Conservation (phyloP, 305 asterid species). For the Fraxinus ornus region DNA sequence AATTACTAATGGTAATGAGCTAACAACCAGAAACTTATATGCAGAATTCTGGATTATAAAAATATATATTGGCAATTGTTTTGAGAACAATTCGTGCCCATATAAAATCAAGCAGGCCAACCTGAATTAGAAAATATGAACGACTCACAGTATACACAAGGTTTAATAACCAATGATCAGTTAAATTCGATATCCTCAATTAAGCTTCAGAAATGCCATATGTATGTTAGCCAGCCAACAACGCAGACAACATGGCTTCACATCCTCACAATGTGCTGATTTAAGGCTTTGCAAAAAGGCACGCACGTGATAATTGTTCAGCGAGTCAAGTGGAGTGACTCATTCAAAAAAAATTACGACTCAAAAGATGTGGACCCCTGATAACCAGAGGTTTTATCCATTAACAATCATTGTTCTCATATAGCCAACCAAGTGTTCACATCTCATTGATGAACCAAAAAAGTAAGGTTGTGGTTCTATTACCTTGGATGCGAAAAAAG, state of each 20-base stretch:
- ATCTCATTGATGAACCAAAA: not conserved
- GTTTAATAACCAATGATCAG: not conserved
- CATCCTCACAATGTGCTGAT: not conserved
- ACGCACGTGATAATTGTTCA: not conserved
- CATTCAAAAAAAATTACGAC: not conserved
- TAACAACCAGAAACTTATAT: not conserved
- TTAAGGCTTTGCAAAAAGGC: not conserved
- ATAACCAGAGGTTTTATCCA: not conserved
- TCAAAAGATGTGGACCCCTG: not conserved
- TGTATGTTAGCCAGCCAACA: not conserved
- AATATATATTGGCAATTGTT: not conserved
- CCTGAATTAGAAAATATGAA: not conserved
- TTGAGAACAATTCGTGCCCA: not conserved
- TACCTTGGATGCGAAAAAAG: constrained; percentile 93
- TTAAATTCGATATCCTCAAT: not conserved
- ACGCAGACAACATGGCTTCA: not conserved
- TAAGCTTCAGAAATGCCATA: not conserved
- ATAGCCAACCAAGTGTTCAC: not conserved
- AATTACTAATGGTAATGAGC: not conserved
- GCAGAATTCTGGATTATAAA: not conserved
- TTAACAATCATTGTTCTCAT: not conserved
- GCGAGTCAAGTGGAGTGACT: not conserved
- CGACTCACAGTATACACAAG: not conserved
- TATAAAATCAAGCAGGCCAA: not conserved
- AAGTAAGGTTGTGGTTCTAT: not conserved